Evolutionary conservation across 495 filamentous ascomycete genomes (phyloP).

Genomic region (Parathielavia hyrcaniae): DNA sequence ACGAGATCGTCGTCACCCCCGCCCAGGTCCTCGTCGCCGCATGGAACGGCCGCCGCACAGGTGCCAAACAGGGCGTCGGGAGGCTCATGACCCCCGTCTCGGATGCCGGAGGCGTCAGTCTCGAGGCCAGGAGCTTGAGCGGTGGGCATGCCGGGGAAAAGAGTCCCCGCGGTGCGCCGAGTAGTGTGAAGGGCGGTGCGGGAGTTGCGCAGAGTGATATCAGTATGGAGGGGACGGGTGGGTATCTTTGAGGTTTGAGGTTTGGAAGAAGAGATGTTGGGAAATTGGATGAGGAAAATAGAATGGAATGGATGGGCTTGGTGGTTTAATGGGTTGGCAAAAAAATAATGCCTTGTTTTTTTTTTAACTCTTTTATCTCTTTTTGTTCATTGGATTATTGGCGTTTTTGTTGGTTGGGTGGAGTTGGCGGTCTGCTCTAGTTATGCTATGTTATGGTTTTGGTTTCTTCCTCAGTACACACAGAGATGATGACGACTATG

Average conservation of each 20-base stretch:
- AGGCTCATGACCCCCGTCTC: constrained; percentile 26
- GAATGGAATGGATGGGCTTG: not conserved
- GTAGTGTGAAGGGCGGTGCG: not conserved
- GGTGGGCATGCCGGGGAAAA: constrained; percentile 3
- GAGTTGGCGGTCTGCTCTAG: not conserved
- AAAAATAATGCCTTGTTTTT: not conserved
- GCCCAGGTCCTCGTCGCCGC: constrained; percentile 76
- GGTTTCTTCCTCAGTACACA: not conserved
- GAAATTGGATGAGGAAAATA: not conserved
- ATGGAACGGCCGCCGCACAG: not conserved
- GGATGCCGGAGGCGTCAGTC: constrained; percentile 27
- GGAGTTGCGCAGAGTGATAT: constrained; percentile 12
- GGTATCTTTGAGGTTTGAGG: constrained; percentile 14
- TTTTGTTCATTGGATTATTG: no score
- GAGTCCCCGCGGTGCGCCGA: not conserved
- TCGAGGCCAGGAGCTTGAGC: constrained; percentile 16
- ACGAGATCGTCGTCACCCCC: constrained; percentile 87
- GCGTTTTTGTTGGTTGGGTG: not conserved
- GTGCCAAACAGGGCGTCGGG: constrained; percentile 11
- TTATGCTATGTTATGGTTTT: not conserved
- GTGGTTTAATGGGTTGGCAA: not conserved
- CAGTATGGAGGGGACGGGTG: constrained; percentile 16
- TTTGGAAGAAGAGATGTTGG: not conserved
- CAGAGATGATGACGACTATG: constrained; percentile 11
- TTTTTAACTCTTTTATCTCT: not conserved